A percentile compares a stretch with the other conserved stretches of the same genome.
Evolutionary conservation across 768 basidiomycete genomes (phyloP).

Genomic region (Phanerochaete carnosa): DNA sequence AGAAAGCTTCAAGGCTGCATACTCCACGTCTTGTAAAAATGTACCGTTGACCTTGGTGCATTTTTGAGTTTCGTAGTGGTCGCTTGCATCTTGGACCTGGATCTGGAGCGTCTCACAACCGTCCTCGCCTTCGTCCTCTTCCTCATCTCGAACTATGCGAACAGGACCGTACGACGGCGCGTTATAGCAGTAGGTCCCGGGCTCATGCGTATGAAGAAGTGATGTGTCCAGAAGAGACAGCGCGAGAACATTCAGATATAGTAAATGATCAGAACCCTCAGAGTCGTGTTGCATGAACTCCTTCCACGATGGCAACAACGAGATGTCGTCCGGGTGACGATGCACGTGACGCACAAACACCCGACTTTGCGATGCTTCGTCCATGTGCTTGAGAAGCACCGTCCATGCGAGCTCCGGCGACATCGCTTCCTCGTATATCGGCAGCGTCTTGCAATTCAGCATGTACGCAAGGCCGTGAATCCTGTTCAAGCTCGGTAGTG

Average conservation of each 20-base stretch:
- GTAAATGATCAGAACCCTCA: neutral
- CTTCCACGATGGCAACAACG: neutral
- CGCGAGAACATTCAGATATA: too few relatives aligned
- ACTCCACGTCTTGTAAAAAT: neutral
- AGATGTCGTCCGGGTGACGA: too few relatives aligned
- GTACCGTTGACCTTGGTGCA: neutral
- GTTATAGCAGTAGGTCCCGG: too few relatives aligned
- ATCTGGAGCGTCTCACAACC: too few relatives aligned
- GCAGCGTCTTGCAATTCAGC: neutral
- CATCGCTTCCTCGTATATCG: neutral
- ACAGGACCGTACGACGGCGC: too few relatives aligned
- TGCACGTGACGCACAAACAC: too few relatives aligned
- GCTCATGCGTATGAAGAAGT: too few relatives aligned
- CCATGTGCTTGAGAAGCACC: neutral
- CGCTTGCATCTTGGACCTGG: too few relatives aligned
- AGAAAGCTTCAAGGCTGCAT: neutral
- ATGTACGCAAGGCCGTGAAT: neutral
- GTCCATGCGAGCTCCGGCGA: neutral
- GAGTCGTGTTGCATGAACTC: neutral
- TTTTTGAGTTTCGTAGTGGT: neutral
- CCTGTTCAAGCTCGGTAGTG: neutral
- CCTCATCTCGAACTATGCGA: too few relatives aligned
- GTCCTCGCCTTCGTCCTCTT: too few relatives aligned
- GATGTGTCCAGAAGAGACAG: neutral
- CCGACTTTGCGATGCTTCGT: too few relatives aligned